Evolutionary conservation across 495 filamentous ascomycete species (phyloP).

Genomic region (Chaetomidium leptoderma): DNA sequence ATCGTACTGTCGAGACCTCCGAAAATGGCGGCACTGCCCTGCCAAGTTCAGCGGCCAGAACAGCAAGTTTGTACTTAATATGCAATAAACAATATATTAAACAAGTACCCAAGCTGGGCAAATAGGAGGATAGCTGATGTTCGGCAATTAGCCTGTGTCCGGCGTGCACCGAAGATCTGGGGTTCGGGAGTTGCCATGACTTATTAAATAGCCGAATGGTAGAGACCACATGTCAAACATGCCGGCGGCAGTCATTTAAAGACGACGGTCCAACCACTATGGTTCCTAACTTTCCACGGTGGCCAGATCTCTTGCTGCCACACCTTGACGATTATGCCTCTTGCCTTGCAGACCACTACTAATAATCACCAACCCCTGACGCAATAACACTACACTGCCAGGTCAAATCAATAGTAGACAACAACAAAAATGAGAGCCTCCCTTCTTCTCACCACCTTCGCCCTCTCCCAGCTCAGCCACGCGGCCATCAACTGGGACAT

Average conservation of each 20-base stretch:
- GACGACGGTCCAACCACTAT: not conserved
- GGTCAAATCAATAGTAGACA: not conserved
- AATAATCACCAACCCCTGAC: not conserved
- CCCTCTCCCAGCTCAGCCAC: conserved; percentile 3
- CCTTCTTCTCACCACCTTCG: not conserved
- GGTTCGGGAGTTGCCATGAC: conserved; percentile 9
- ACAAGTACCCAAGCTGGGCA: not conserved
- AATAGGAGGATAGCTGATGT: not conserved
- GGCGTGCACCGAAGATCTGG: not conserved
- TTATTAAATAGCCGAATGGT: conserved; percentile 4
- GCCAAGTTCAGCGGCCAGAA: too few species aligned
- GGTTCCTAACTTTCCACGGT: not conserved
- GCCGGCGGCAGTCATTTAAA: conserved; percentile 5
- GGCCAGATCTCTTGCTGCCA: too few species aligned
- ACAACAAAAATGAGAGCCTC: conserved; percentile 10
- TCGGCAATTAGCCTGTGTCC: conserved; percentile 22
- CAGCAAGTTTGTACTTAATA: too few species aligned
- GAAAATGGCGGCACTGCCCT: too few species aligned
- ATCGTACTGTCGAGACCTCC: too few species aligned
- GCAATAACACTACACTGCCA: too few species aligned
- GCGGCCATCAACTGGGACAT: conserved; percentile 35
- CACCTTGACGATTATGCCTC: too few species aligned
- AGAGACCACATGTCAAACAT: not conserved
- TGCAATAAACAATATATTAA: conserved; percentile 7
- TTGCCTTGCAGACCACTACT: not conserved